Evolutionary conservation across 768 basidiomycete species (phyloP).

Genomic region (Panaeolus papilionaceus): DNA sequence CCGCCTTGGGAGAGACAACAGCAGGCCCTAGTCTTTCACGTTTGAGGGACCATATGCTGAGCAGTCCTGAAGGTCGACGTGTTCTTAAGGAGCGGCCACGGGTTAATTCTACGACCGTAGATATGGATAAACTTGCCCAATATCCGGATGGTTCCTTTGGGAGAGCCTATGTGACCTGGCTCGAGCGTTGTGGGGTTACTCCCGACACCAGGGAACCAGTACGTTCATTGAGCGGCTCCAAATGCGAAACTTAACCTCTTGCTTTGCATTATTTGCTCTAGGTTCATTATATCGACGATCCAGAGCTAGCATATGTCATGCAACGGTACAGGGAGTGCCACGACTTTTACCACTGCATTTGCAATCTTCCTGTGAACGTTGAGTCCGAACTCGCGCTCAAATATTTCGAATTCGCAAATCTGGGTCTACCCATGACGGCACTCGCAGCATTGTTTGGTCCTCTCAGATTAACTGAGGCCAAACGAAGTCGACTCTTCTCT

Average conservation of each 20-base stretch:
- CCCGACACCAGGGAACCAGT: constrained; percentile 96
- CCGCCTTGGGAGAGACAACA: constrained; percentile 92
- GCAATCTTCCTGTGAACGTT: constrained; percentile 87
- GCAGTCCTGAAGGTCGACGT: constrained; percentile 79
- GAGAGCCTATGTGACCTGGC: constrained; percentile 87
- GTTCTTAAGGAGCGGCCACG: constrained; percentile 87
- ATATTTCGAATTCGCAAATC: constrained; percentile 91
- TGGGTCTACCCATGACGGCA: constrained; percentile 87
- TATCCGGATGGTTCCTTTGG: constrained; percentile 87
- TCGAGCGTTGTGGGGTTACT: constrained; percentile 85
- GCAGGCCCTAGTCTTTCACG: constrained; percentile 79
- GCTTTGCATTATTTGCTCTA: constrained; percentile 37
- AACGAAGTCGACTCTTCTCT: constrained; percentile 63
- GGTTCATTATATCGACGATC: constrained; percentile 95
- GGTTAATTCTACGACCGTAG: constrained; percentile 76
- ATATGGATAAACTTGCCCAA: constrained; percentile 68
- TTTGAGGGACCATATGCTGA: constrained; percentile 79
- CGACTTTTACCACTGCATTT: constrained; percentile 95
- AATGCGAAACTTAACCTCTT: constrained; percentile 11
- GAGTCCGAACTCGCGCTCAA: constrained; percentile 94
- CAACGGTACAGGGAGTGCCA: constrained; percentile 98
- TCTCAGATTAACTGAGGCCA: constrained; percentile 64
- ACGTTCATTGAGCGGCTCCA: constrained; percentile 23
- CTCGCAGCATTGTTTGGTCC: constrained; percentile 84
- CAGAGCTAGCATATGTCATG: constrained; percentile 97